Conservation (phyloP, 495 filamentous ascomycete genomes). For the Sordaria brevicollis region DNA sequence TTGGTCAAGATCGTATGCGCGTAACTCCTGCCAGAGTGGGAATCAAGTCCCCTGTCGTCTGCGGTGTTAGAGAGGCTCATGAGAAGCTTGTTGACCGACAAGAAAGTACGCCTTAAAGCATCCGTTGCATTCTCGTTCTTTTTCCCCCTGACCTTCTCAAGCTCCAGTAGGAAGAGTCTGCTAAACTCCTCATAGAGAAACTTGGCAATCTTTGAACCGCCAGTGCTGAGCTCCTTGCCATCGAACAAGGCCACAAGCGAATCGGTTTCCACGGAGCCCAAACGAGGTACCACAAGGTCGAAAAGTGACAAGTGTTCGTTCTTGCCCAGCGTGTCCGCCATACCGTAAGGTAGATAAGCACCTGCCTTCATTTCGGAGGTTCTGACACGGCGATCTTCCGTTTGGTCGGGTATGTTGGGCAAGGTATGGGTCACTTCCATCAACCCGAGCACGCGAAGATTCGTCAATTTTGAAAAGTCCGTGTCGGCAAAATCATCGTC, state of each 20-base stretch:
- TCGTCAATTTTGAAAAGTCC: slow-evolving; percentile 78
- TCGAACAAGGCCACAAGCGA: slow-evolving; percentile 92
- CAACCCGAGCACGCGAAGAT: slow-evolving; percentile 79
- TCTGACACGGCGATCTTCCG: slow-evolving; percentile 86
- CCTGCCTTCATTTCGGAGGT: slow-evolving; percentile 91
- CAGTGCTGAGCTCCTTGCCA: slow-evolving; percentile 70
- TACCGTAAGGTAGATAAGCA: slow-evolving; percentile 71
- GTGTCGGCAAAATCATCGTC: slow-evolving; percentile 55
- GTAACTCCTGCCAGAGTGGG: slow-evolving; percentile 36
- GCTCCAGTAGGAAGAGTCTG: slow-evolving; percentile 68
- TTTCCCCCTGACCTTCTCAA: slow-evolving; percentile 52
- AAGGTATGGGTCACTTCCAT: slow-evolving; percentile 95
- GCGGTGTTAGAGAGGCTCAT: slow-evolving; percentile 76
- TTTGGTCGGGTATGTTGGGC: slow-evolving; percentile 86
- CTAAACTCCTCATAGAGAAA: slow-evolving; percentile 92
- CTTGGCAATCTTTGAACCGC: slow-evolving; percentile 91
- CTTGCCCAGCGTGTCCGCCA: slow-evolving; percentile 92
- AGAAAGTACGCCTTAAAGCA: slow-evolving; percentile 76
- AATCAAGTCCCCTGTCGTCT: slow-evolving; percentile 53
- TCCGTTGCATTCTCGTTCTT: slow-evolving; percentile 63
- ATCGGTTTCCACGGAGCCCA: slow-evolving; percentile 85
- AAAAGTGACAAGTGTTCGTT: slow-evolving; percentile 96
- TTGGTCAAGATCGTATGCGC: slow-evolving; percentile 53
- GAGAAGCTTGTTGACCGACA: slow-evolving; percentile 87
- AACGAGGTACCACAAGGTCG: slow-evolving; percentile 88